A percentile compares a stretch with the other conserved stretches of the same genome.
Evolutionary conservation across 306 rosid genomes (phyloP).

Genomic region (Leucaena leucocephala): DNA sequence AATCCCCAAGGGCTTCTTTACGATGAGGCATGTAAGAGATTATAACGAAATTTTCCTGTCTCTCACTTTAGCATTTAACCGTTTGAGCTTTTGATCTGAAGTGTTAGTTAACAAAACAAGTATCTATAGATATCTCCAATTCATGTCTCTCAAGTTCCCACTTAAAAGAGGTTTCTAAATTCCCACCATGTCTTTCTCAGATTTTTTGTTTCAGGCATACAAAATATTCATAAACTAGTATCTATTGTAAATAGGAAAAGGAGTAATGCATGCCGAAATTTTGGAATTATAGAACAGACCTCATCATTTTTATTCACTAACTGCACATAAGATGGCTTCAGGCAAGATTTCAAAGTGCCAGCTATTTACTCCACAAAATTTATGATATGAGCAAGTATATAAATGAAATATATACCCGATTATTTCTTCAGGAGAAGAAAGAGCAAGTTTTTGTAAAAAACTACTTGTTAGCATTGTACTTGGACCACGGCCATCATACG

Average conservation of each 20-base stretch:
- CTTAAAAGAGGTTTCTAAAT: not conserved
- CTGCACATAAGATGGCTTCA: not conserved
- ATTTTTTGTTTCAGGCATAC: slow-evolving; percentile 11
- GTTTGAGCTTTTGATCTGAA: not conserved
- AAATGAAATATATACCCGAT: slow-evolving; percentile 66
- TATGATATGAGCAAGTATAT: slow-evolving; percentile 11
- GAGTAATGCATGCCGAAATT: not conserved
- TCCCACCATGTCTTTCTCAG: not conserved
- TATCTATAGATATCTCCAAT: not conserved
- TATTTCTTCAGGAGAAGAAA: slow-evolving; percentile 86
- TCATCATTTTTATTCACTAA: not conserved
- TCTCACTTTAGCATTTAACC: not conserved
- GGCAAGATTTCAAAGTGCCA: slow-evolving; percentile 13
- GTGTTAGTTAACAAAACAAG: not conserved
- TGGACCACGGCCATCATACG: slow-evolving; percentile 89
- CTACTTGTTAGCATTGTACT: slow-evolving; percentile 63
- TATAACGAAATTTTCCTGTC: not conserved
- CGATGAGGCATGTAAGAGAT: not conserved
- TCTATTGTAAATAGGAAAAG: slow-evolving; percentile 1
- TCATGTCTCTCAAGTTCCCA: not conserved
- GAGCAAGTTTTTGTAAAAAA: slow-evolving; percentile 61
- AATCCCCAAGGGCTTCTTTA: not conserved
- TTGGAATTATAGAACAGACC: not conserved
- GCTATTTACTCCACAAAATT: slow-evolving; percentile 17
- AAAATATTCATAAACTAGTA: slow-evolving; percentile 21